Conservation (phyloP, 2,329 filamentous ascomycete genomes). For the Salinomyces thailandicus region DNA sequence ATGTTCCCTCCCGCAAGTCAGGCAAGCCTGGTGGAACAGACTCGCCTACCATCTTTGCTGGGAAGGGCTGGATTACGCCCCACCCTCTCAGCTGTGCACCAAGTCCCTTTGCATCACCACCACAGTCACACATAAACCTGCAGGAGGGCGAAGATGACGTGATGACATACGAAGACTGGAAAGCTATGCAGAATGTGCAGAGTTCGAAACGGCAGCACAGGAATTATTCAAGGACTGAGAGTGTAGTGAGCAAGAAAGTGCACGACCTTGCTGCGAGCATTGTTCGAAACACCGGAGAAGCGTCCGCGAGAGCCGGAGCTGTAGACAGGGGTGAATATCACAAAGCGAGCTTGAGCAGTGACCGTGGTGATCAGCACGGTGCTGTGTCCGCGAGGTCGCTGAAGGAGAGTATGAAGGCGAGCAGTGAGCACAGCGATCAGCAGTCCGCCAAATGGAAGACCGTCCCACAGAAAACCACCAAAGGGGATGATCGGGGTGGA, state of each 20-base stretch:
- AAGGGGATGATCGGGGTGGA: neutral
- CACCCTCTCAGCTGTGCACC: slow-evolving; percentile 21
- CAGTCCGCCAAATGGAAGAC: neutral
- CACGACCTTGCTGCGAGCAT: slow-evolving; percentile 3
- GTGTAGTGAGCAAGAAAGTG: slow-evolving; percentile 1
- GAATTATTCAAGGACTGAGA: slow-evolving; percentile 15
- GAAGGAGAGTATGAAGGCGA: neutral
- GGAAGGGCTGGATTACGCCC: slow-evolving; percentile 26
- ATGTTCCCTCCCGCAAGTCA: neutral
- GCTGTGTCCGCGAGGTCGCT: neutral
- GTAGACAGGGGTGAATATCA: slow-evolving; percentile 2
- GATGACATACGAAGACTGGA: slow-evolving; percentile 22
- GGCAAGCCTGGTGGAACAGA: neutral
- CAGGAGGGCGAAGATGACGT: slow-evolving; percentile 9
- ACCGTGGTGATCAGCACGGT: slow-evolving; percentile 4
- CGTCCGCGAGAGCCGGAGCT: neutral
- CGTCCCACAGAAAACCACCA: neutral
- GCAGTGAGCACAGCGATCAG: slow-evolving; percentile 1
- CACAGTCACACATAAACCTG: slow-evolving; percentile 16
- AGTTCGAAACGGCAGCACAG: slow-evolving; percentile 8
- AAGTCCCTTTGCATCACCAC: slow-evolving; percentile 10
- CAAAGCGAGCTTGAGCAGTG: slow-evolving; percentile 5
- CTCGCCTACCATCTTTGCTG: slow-evolving; percentile 19
- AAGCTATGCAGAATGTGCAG: slow-evolving; percentile 14
- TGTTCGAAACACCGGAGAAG: neutral